These are phyloP conservation scores for Ilyonectria sp. DNA, from an alignment of 2,329 filamentous ascomycete species.

Conservation along the genomic window DNA sequence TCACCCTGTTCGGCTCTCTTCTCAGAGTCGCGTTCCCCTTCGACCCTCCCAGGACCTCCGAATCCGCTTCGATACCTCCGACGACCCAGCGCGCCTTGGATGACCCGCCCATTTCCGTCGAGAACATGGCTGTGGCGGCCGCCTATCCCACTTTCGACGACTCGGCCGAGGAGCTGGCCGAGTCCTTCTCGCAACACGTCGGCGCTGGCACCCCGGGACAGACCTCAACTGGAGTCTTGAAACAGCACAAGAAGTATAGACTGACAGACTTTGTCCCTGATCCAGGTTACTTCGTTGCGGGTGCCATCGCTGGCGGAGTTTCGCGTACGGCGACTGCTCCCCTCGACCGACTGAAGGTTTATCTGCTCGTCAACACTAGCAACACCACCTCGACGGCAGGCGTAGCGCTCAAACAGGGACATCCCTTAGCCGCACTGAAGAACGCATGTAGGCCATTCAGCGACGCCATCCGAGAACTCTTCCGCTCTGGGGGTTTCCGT, in stretches of 20 bases:
- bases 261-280: constrained; percentile 82
- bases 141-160: constrained; percentile 42
- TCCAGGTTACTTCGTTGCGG: constrained; percentile 98
- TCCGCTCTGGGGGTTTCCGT: constrained; percentile 86
- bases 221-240: constrained; percentile 53
- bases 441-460: constrained; percentile 79
- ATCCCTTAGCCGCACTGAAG: constrained; percentile 74
- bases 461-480: constrained; percentile 83
- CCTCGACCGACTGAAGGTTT: constrained; percentile 96
- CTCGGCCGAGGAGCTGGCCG: constrained; percentile 44
- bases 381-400: constrained; percentile 67
- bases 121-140: constrained; percentile 40
- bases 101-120: constrained; percentile 30
- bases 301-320: constrained; percentile 93
- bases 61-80: constrained; percentile 39
- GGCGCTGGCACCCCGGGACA: constrained; percentile 56
- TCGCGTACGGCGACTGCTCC: constrained; percentile 96
- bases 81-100: constrained; percentile 30
- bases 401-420: constrained; percentile 79
- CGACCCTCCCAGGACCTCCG: constrained; percentile 51
- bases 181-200: constrained; percentile 43
- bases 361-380: constrained; percentile 90
- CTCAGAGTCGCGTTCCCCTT: constrained; percentile 74
- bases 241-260: constrained; percentile 61
- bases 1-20: constrained; percentile 83